Evolutionary conservation across 23 red algal species (phyloP), one percentile per base, ranked within the genome.

Genomic region (Agarophyton chilense): DNA sequence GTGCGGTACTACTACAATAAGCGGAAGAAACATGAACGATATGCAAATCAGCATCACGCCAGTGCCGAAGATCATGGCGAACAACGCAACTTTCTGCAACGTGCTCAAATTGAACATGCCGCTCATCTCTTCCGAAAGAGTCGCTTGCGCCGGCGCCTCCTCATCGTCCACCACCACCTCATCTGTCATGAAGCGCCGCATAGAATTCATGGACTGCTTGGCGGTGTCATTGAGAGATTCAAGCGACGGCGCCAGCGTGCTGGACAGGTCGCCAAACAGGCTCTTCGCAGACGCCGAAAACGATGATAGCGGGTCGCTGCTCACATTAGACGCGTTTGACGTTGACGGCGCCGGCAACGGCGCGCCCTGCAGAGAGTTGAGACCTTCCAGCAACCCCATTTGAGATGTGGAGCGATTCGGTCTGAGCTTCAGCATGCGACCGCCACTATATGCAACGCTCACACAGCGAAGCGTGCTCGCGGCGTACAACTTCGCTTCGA

Each of bases 51-150:
- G 86, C 41, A 94, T 39, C 68, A 89, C 90, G 50, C 95, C 95
- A n/a, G 90, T 92, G 56, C 79, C 89, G 47, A 98, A 98, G 52
- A 76, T 79, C 81, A 98, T 93, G 82, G 50, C 83, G 78, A 98
- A 98, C 61, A 93, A 72, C 21, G 65, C 72, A 22, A 98, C 29
- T 47, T 90, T 81, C 72, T 98, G 95, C 35, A 85, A 29, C 44
- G 33, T 74, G 17, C 82, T 75, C 17, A 98, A 74, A 65, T 94
- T 93, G 25, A 98, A 86, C 79, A 93, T 43, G 25, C 46, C 53
- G 56, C 34, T 60, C n/a, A 93, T 83, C 58, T 93, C 90, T 43
- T 93, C 87, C 21, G 87, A 91, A 32, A 91, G 40, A 5, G 87
- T 74, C 22, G 72, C 25, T 72, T 91, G 87, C 21, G 73, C 43